Evolutionary conservation across 2,329 filamentous ascomycete genomes (phyloP).

Genomic region (Epicoccum sorghinum): DNA sequence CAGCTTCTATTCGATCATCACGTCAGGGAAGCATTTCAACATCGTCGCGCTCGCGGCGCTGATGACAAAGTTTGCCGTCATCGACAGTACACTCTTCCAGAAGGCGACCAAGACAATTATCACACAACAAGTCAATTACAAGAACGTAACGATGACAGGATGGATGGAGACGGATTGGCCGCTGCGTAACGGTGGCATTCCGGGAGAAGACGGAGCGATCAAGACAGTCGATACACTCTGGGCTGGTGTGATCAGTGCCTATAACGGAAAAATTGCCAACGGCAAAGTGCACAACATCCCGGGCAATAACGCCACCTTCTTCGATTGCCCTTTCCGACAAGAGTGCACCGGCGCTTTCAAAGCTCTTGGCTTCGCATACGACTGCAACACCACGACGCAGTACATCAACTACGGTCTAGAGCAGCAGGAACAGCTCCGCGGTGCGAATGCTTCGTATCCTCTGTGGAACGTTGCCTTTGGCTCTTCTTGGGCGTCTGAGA

Average conservation of each 20-base stretch:
- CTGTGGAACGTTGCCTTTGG: slow-evolving; percentile 28
- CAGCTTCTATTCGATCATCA: slow-evolving; percentile 32
- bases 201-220: slow-evolving; percentile 22
- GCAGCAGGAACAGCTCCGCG: slow-evolving; percentile 11
- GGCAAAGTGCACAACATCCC: slow-evolving; percentile 30
- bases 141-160: slow-evolving; percentile 25
- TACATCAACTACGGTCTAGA: slow-evolving; percentile 29
- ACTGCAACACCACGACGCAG: slow-evolving; percentile 20
- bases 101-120: slow-evolving; percentile 28
- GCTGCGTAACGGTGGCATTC: slow-evolving; percentile 24
- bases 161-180: slow-evolving; percentile 29
- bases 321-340: slow-evolving; percentile 27
- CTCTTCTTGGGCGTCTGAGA: slow-evolving; percentile 15
- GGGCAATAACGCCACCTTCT: slow-evolving; percentile 22
- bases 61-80: slow-evolving; percentile 35
- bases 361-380: slow-evolving; percentile 25
- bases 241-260: slow-evolving; percentile 28
- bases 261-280: slow-evolving; percentile 30
- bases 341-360: slow-evolving; percentile 26
- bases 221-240: slow-evolving; percentile 29
- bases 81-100: slow-evolving; percentile 33
- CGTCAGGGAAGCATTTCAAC: slow-evolving; percentile 30
- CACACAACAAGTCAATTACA: slow-evolving; percentile 26
- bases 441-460: slow-evolving; percentile 13
- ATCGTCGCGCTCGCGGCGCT: slow-evolving; percentile 31